Evolutionary conservation across 805 yeast genomes (phyloP), one percentile per base, ranked within the genome.

Genomic region (Kazachstania bromeliacearum): DNA sequence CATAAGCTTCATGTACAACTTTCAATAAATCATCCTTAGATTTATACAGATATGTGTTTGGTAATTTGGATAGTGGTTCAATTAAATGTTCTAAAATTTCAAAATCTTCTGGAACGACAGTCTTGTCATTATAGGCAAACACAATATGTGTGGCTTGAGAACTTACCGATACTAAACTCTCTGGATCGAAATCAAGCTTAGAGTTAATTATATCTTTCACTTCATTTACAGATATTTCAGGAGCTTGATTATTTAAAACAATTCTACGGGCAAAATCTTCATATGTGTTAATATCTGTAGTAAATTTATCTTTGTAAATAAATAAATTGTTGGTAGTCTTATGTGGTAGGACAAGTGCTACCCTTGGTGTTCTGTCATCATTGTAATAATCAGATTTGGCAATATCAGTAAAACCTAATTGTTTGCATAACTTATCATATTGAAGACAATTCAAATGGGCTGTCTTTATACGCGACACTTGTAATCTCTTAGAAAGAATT

Each of bases 401-500:
- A 39, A 71, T 50, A 16, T 59, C 53, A 0, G 45, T 45, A 39
- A 72, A 60, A 0, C 75, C 78, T 31, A 82, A 50, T 28, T 69
- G 61, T 19, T 57, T 46, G 51, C 94, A 82, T 2, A 79, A 50
- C 14, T 60, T 57, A 4, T 63, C 55, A 46, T 75, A 68, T 8
- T 69, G 49, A 25, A 59, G 55, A 56, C 92, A 82, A 55, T 75
- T 77, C 44, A 80, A 62, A 52, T 75, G 85, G 4, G 73, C 80
- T 0, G 73, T 57, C 10, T 56, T 55, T 17, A 71, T 60, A 3
- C 47, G 50, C 2, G 51, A 42, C 4, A 60, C 45, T 7, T 51
- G 41, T 5, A 80, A 51, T 19, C 65, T 68, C 44, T 73, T 73
- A 5, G 79, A 68, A 4, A 77, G 53, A 22, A 67, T 57, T 34